A percentile compares a stretch with the other conserved stretches of the same genome.
Conservation (phyloP, 2,329 filamentous ascomycete species). For the Penicillium frequentans region DNA sequence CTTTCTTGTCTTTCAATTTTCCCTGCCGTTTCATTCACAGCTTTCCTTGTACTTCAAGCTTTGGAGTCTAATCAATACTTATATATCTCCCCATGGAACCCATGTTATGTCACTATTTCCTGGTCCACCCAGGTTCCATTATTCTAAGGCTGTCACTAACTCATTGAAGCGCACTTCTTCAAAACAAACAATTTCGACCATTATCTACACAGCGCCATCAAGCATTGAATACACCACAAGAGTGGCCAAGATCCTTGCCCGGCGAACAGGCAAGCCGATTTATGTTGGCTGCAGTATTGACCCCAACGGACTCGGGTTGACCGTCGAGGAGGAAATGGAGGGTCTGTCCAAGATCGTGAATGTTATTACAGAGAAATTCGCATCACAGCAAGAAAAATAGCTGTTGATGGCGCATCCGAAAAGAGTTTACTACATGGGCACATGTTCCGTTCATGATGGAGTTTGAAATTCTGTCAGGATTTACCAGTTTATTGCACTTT, state of each 20-base stretch:
- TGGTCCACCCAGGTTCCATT: not conserved
- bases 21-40: not conserved
- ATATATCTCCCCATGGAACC: not conserved
- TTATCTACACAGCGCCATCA: constrained; percentile 69
- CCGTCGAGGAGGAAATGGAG: constrained; percentile 92
- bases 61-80: not conserved
- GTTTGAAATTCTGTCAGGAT: not conserved
- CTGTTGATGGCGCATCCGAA: not conserved
- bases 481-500: not conserved
- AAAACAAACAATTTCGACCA: constrained; percentile 67
- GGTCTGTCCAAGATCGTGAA: constrained; percentile 74
- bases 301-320: constrained; percentile 72
- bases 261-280: constrained; percentile 69
- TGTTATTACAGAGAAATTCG: constrained; percentile 58
- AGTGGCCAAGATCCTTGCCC: constrained; percentile 79
- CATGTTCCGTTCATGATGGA: not conserved
- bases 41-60: not conserved
- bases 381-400: constrained; percentile 7
- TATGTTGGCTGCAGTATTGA: constrained; percentile 90
- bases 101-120: not conserved
- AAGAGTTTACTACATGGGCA: not conserved
- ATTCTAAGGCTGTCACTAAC: constrained; percentile 7
- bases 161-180: constrained; percentile 38
- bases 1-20: not conserved
- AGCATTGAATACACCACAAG: constrained; percentile 86